Conservation (phyloP, 2,329 filamentous ascomycete species). For the Ophiostoma populinum region DNA sequence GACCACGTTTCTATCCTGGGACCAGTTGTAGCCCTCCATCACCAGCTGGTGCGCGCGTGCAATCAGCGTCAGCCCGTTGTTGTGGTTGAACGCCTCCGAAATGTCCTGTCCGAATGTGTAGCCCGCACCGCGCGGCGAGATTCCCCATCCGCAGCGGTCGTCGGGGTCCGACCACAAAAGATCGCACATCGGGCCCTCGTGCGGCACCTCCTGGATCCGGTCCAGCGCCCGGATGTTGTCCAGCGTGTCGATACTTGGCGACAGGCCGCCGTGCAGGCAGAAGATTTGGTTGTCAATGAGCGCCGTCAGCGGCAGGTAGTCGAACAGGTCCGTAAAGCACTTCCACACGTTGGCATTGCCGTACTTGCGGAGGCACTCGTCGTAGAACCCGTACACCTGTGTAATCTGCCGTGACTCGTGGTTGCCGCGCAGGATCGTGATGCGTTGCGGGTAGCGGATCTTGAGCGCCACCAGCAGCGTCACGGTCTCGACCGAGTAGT, state of each 20-base stretch:
- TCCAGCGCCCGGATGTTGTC: slow-evolving; percentile 93
- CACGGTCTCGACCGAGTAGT: slow-evolving; percentile 97
- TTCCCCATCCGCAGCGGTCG: slow-evolving; percentile 90
- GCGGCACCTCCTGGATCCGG: slow-evolving; percentile 93
- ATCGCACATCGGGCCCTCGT: slow-evolving; percentile 97
- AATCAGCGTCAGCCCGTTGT: slow-evolving; percentile 91
- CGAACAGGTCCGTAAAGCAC: slow-evolving; percentile 96
- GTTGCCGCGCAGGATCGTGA: slow-evolving; percentile 96
- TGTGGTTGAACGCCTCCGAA: slow-evolving; percentile 97
- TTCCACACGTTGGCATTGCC: slow-evolving; percentile 99
- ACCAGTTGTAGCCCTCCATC: slow-evolving; percentile 99
- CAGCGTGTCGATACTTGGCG: slow-evolving; percentile 86
- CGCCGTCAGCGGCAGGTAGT: slow-evolving; percentile 91
- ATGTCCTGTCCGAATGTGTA: slow-evolving; percentile 97
- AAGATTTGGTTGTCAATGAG: slow-evolving; percentile 99
- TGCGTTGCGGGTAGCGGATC: slow-evolving; percentile 93
- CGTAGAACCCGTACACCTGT: slow-evolving; percentile 98
- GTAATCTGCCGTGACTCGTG: slow-evolving; percentile 99
- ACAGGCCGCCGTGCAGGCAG: slow-evolving; percentile 91
- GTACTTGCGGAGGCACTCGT: slow-evolving; percentile 96
- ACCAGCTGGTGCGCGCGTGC: slow-evolving; percentile 94
- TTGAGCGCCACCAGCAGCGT: slow-evolving; percentile 92
- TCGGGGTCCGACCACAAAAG: slow-evolving; percentile 96
- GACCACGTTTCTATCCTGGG: slow-evolving; percentile 92
- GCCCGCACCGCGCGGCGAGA: slow-evolving; percentile 82